A percentile compares a stretch with the other conserved stretches of the same genome.
Conservation (phyloP, 2,329 filamentous ascomycete species). For the Pochonia chlamydosporia region DNA sequence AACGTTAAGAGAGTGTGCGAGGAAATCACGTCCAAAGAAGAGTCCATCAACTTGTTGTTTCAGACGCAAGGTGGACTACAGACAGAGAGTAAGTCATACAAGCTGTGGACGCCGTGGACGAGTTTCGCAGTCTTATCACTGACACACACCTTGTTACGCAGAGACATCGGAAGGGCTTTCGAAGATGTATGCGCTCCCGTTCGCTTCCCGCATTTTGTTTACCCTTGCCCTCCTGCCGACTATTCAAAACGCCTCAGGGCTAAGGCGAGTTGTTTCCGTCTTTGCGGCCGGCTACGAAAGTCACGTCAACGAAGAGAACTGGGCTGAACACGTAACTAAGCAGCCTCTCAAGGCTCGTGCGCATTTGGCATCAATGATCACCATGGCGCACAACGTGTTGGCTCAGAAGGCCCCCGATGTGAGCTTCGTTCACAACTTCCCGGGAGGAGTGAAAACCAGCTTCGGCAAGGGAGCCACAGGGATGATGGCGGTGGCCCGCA, state of each 20-base stretch:
- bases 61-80: conserved; percentile 26
- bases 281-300: conserved; percentile 42
- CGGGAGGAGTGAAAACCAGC: conserved; percentile 18
- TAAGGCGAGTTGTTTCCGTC: conserved; percentile 42
- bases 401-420: conserved; percentile 32
- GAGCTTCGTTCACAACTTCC: conserved; percentile 25
- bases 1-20: conserved; percentile 41
- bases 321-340: conserved; percentile 14
- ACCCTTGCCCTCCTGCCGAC: conserved; percentile 40
- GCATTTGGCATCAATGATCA: conserved; percentile 38
- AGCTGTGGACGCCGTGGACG: conserved; percentile 44
- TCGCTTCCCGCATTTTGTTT: no score
- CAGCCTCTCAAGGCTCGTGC: conserved; percentile 32
- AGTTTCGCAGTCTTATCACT: conserved; percentile 50
- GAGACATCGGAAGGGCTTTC: no score
- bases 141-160: conserved; percentile 50
- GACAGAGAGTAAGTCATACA: not conserved
- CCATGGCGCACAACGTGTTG: conserved; percentile 38
- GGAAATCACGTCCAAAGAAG: conserved; percentile 33
- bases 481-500: not conserved
- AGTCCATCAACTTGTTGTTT: conserved; percentile 37
- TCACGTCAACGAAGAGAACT: conserved; percentile 23
- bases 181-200: no score
- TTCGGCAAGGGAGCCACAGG: not conserved
- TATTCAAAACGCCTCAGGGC: conserved; percentile 26